Evolutionary conservation across 257 asterid species (phyloP), one percentile per base, ranked within the genome.

Genomic region (Nicotiana otophora): DNA sequence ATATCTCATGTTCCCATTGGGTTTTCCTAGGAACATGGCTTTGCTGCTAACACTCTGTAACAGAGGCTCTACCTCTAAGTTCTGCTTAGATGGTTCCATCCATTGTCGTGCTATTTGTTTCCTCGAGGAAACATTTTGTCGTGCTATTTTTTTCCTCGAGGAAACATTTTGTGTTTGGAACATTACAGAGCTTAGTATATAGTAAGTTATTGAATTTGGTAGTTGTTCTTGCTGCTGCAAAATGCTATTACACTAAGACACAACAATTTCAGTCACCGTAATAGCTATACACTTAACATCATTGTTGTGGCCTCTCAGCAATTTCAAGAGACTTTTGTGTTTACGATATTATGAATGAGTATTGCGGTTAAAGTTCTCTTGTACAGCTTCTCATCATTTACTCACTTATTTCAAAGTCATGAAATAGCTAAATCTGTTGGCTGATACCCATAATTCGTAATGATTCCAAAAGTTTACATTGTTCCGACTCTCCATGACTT

Each of bases 161-260:
- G 61, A 74, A 48, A 74, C 15, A 74, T 74, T 74, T 70, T 55
- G 26, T 72, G 58, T 46, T 46, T 72, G 60, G 60, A 72, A 72
- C 60, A 46, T 72, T 46, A 6, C 20, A 46, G 48, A 72, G 61
- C 39, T 72, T 28, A 12, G 61, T 74, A 69, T 30, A 54, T 69
- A 39, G 16, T 70, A 72, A 72, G 36, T 42, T 42, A 20, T 42
- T 70, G 26, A 36, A 72, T 12, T 72, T 48, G 42, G 80, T 48
- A 4, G 39, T 46, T 48, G 42, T 26, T 48, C 26, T 74, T 34
- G 80, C 42, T 48, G 80, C 62, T 48, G 80, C 36, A 30, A 74
- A 48, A 74, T 74, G 80, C 26, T 48, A 48, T 74, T 46, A 63
- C 26, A 48, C 19, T 23, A 46, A 46, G 61, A 46, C 34, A 4